Conservation (phyloP, 345 rosid genomes). For the Cardamine chenopodiifolia region DNA sequence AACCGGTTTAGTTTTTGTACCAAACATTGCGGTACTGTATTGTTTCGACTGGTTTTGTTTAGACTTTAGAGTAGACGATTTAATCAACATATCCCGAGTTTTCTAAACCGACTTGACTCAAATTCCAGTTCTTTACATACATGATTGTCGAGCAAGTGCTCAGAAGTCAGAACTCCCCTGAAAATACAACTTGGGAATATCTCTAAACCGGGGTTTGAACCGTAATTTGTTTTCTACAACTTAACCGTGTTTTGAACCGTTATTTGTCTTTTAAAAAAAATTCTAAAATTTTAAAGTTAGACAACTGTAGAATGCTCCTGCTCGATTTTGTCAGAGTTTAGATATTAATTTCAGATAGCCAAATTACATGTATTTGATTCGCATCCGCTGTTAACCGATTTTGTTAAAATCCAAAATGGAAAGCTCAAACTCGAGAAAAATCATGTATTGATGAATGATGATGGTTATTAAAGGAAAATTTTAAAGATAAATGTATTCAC, state of each 20-base stretch:
- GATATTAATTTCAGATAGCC: background rate
- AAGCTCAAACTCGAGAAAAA: background rate
- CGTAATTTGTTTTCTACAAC: background rate
- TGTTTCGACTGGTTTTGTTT: background rate
- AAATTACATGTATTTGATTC: background rate
- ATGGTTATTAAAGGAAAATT: background rate
- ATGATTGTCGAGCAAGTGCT: background rate
- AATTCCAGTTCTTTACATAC: background rate
- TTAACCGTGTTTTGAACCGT: background rate
- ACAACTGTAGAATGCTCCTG: background rate
- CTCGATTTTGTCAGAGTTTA: background rate
- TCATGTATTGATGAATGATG: background rate
- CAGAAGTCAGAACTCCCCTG: too few relatives aligned
- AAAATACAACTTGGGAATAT: too few relatives aligned
- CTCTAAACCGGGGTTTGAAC: background rate
- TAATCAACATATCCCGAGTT: background rate
- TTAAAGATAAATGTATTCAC: background rate
- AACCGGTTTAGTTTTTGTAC: constrained; percentile 13
- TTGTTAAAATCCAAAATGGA: background rate
- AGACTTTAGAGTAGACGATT: background rate
- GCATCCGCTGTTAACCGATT: background rate
- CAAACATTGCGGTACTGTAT: constrained; percentile 7
- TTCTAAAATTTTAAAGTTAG: too few relatives aligned
- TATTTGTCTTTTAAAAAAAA: too few relatives aligned
- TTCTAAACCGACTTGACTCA: background rate